Base-by-base conservation (phyloP, 1,139 yeast species). In the Petasospora rhodanensis region DNA sequence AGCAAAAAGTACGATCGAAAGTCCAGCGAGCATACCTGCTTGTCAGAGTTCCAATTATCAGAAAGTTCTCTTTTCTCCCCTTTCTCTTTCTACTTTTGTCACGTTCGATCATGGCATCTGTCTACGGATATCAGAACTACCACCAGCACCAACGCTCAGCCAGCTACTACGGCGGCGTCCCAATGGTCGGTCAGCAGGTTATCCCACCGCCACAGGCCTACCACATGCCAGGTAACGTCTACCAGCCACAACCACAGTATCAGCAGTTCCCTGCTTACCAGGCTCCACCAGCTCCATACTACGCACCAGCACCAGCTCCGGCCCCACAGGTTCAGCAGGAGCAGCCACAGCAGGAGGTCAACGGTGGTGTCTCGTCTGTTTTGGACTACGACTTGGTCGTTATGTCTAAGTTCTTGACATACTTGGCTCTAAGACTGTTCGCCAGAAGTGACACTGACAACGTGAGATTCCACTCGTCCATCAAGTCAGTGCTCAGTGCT, bases 321-420 rank as follows among this genome's bases (percentile, higher is more conserved):
- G 29, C 21, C 7, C 31, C 31, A 16, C 41, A 23, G 14, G 30
- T 18, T 10, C 37, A 19, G n/a, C 35, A 32, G 22, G 50, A 29
- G 26, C 47, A 38, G 29, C 43, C 33, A 18, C 44, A 45, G 25
- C 34, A 38, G 31, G 49, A 56, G 5, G 69, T 65, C 16, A 63
- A 71, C 38, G 93, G 95, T 28, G 95, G 95, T 35, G 89, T 85
- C 32, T 70, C 81, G 32, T 69, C 82, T 8, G 80, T 76, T 19
- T 66, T 85, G 52, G 96, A 87, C 55, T 86, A 87, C 56, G 86
- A 84, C 43, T 60, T 85, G 40, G 70, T 71, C 32, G 66, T 71
- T 41, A 87, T 87, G 96, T 70, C 93, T 14, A 75, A 79, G 37
- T 89, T 84, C 51, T 66, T 82, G 35, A 64, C 83, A 29, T 70